phyloP scores from a whole-genome alignment of 208 protist species.

The Jaenimonas drosophilae region DNA sequence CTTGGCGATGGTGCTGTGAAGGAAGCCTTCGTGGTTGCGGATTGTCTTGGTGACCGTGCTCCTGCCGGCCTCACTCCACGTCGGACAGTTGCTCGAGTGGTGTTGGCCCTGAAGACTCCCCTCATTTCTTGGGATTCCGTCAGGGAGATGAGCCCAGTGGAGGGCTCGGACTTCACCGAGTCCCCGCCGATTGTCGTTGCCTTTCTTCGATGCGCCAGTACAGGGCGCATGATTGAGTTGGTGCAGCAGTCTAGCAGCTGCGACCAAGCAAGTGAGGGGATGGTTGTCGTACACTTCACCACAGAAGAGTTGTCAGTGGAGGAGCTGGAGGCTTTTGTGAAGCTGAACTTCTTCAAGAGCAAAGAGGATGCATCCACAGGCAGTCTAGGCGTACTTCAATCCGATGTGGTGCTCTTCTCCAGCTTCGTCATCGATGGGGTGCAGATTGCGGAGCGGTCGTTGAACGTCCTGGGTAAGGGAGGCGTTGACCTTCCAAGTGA shows the following conservation, averaged over 20 bases:
- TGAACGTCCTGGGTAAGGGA: too few relatives aligned
- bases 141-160: too few relatives aligned
- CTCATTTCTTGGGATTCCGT: neutral
- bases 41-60: constrained; percentile 25
- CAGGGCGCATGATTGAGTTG: constrained; percentile 37
- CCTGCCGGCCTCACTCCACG: constrained; percentile 6
- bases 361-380: too few relatives aligned
- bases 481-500: constrained; percentile 43
- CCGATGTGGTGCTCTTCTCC: too few relatives aligned
- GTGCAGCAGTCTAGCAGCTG: constrained; percentile 38
- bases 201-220: too few relatives aligned
- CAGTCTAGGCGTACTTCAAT: too few relatives aligned
- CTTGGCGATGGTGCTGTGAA: too few relatives aligned
- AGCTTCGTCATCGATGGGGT: too few relatives aligned
- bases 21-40: too few relatives aligned
- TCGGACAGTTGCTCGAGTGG: neutral
- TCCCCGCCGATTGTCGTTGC: too few relatives aligned
- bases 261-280: constrained; percentile 30
- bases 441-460: too few relatives aligned
- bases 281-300: constrained; percentile 60
- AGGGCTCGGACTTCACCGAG: too few relatives aligned
- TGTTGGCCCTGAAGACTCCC: neutral
- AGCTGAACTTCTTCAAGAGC: constrained; percentile 18
- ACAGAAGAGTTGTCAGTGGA: constrained; percentile 33
- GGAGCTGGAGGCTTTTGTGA: constrained; percentile 34